phyloP scores from a whole-genome alignment of 345 rosid species.

The Eucalyptus dawsonii region DNA sequence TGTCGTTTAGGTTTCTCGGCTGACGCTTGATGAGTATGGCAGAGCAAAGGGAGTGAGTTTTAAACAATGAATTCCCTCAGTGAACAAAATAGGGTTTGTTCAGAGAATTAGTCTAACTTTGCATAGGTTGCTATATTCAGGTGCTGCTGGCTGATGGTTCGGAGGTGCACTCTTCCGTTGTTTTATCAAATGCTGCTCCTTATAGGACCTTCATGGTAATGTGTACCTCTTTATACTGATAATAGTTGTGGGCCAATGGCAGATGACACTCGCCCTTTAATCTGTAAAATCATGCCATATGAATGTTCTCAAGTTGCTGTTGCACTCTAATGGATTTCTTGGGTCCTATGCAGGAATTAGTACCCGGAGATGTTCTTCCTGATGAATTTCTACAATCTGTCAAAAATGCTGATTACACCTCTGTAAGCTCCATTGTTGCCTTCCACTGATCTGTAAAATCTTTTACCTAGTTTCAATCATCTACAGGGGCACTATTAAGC shows the following conservation, averaged over 20 bases:
- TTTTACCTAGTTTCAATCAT: not conserved
- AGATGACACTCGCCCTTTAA: not conserved
- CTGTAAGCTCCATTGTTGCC: slow-evolving; percentile 33
- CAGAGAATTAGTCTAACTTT: not conserved
- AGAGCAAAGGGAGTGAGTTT: slow-evolving; percentile 50
- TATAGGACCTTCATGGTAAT: slow-evolving; percentile 73
- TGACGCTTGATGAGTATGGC: slow-evolving; percentile 34
- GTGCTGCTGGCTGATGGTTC: slow-evolving; percentile 74
- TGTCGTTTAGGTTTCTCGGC: slow-evolving; percentile 36
- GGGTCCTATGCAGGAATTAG: slow-evolving; percentile 37
- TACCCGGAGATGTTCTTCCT: slow-evolving; percentile 57
- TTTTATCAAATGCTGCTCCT: slow-evolving; percentile 85
- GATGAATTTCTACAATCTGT: slow-evolving; percentile 15
- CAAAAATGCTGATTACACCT: slow-evolving; percentile 45
- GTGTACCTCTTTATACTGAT: not conserved
- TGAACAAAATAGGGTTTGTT: not conserved
- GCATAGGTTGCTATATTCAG: slow-evolving; percentile 21
- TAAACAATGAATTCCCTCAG: slow-evolving; percentile 2
- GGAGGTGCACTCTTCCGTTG: slow-evolving; percentile 42
- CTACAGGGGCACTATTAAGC: not conserved
- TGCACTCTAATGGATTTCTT: not conserved
- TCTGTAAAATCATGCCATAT: not conserved
- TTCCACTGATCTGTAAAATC: not conserved
- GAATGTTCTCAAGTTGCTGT: not conserved
- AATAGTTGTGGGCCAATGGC: not conserved